phyloP scores from a whole-genome alignment of 2,329 filamentous ascomycete genomes.

The Xylariales sp. region DNA sequence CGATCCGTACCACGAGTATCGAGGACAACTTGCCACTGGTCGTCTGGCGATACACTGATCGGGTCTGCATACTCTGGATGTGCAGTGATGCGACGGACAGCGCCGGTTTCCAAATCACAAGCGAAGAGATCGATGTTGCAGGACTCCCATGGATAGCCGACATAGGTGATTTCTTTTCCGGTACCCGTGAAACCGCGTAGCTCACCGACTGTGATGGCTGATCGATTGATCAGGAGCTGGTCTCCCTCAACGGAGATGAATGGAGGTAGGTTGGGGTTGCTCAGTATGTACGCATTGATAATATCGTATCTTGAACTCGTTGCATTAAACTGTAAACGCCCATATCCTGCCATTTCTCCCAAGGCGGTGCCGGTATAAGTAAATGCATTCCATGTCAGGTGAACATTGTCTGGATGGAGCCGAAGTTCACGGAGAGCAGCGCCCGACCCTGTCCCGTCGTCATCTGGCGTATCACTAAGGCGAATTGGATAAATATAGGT shows the following conservation, averaged over 20 bases:
- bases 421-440: conserved; percentile 35
- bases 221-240: conserved; percentile 22
- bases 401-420: conserved; percentile 38
- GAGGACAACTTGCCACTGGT: conserved; percentile 36
- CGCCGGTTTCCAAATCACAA: background rate
- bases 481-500: conserved; percentile 35
- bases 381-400: conserved; percentile 38
- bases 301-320: conserved; percentile 33
- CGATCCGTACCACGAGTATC: conserved; percentile 37
- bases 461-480: conserved; percentile 28
- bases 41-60: conserved; percentile 28
- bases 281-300: conserved; percentile 30
- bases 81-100: background rate
- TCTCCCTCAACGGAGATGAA: conserved; percentile 18
- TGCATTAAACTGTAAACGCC: conserved; percentile 33
- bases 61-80: conserved; percentile 1
- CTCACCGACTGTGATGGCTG: conserved; percentile 34
- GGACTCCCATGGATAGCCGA: conserved; percentile 21
- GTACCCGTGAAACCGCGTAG: conserved; percentile 38
- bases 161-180: conserved; percentile 35
- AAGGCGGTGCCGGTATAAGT: conserved; percentile 14
- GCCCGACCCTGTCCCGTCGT: conserved; percentile 18
- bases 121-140: conserved; percentile 1
- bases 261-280: conserved; percentile 14
- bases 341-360: conserved; percentile 17